phyloP scores from a whole-genome alignment of 257 asterid genomes.

The Henckelia pumila region DNA sequence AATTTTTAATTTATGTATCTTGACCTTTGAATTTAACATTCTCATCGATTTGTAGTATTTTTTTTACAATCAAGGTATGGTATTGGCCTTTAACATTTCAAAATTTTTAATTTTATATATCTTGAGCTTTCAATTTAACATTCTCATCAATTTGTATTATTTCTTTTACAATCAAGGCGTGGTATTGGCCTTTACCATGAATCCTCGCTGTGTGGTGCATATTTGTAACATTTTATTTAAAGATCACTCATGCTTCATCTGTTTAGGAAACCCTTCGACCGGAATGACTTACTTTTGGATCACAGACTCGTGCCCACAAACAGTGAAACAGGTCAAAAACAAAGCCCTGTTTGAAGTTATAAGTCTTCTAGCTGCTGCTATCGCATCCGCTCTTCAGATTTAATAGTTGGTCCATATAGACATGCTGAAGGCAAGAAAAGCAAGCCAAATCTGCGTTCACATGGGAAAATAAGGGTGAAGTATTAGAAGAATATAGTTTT shows the following conservation, averaged over 20 bases:
- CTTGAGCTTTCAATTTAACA: conserved; percentile 4
- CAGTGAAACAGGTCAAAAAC: conserved; percentile 76
- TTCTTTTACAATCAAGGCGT: background rate
- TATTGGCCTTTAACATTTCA: too few species aligned
- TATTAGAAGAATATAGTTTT: too few species aligned
- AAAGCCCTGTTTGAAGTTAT: conserved; percentile 74
- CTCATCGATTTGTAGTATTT: too few species aligned
- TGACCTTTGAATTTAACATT: too few species aligned
- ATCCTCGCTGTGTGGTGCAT: background rate
- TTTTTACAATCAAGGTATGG: too few species aligned
- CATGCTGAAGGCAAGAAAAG: too few species aligned
- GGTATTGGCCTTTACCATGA: background rate
- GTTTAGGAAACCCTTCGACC: conserved; percentile 61
- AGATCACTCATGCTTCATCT: conserved; percentile 11
- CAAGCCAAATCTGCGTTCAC: too few species aligned
- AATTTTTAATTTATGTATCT: too few species aligned
- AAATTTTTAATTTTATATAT: conserved; percentile 1
- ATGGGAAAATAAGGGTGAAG: too few species aligned
- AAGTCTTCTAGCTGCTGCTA: conserved; percentile 82
- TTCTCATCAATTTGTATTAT: background rate
- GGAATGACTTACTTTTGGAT: conserved; percentile 95
- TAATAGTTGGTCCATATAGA: conserved; percentile 31
- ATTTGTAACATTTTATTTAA: conserved; percentile 5
- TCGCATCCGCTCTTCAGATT: conserved; percentile 84
- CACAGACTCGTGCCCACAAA: conserved; percentile 90